phyloP scores from a whole-genome alignment of 192 early-diverging fungal species.

The Umbelopsis sp. region DNA sequence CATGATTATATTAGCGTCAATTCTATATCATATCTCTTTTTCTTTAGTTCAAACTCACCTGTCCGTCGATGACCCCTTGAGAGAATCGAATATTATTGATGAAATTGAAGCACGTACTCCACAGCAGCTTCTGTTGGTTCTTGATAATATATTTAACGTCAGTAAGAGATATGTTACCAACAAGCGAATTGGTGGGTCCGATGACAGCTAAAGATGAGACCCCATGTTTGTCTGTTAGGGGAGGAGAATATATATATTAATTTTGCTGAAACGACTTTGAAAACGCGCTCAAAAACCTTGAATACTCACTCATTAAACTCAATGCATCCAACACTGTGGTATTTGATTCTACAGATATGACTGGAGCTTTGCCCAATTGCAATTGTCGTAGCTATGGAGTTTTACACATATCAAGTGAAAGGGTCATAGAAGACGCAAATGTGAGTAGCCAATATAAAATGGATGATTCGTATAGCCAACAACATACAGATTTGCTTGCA shows the following conservation, averaged over 20 bases:
- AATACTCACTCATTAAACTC: constrained; percentile 50
- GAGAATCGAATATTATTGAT: constrained; percentile 57
- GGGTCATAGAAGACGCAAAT: not conserved
- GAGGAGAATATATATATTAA: too few relatives aligned
- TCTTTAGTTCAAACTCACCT: constrained; percentile 38
- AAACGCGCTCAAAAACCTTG: too few relatives aligned
- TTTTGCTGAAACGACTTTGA: too few relatives aligned
- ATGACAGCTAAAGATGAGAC: constrained; percentile 68
- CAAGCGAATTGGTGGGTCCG: constrained; percentile 48
- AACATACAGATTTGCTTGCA: constrained; percentile 48
- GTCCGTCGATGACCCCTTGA: constrained; percentile 69
- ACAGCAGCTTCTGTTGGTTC: constrained; percentile 42
- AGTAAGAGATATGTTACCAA: constrained; percentile 70
- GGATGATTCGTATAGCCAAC: not conserved
- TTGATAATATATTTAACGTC: constrained; percentile 61
- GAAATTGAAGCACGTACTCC: constrained; percentile 63
- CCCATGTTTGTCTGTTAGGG: constrained; percentile 50
- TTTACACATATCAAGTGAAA: not conserved
- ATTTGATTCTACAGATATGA: constrained; percentile 47
- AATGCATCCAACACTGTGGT: constrained; percentile 63
- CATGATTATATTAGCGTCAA: too few relatives aligned
- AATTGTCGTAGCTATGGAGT: constrained; percentile 43
- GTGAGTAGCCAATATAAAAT: too few relatives aligned
- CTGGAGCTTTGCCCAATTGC: constrained; percentile 48
- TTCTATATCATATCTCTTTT: not conserved